These are phyloP conservation scores for Tulasnella sp. DNA, from an alignment of 768 basidiomycete genomes.

Conservation along the genomic window DNA sequence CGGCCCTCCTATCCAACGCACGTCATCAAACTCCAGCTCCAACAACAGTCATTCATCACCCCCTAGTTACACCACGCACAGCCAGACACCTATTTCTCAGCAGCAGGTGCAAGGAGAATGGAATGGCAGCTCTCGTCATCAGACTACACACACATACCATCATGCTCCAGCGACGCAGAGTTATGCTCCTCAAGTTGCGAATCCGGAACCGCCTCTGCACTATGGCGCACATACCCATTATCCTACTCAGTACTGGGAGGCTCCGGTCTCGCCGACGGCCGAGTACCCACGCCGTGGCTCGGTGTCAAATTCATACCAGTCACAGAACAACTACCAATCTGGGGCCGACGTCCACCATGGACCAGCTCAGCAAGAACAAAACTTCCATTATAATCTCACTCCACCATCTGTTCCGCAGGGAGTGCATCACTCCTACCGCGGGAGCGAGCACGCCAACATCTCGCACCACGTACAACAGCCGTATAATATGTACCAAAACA, in stretches of 20 bases:
- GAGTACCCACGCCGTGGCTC: not conserved
- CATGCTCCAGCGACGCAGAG: no score
- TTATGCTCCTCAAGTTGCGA: not conserved
- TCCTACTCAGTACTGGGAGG: not conserved
- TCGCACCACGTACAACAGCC: not conserved
- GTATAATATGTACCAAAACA: not conserved
- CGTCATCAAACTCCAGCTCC: not conserved
- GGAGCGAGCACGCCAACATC: not conserved
- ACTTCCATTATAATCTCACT: not conserved
- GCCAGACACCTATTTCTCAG: not conserved
- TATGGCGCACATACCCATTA: not conserved
- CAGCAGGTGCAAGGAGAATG: no score
- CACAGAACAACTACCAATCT: not conserved
- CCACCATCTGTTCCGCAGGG: not conserved
- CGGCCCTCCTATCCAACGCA: not conserved
- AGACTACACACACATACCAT: no score
- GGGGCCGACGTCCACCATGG: not conserved
- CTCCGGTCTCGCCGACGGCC: not conserved
- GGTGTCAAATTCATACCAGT: not conserved
- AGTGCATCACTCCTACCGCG: not conserved
- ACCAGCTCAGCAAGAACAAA: not conserved
- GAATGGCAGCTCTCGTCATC: no score
- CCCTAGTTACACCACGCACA: not conserved
- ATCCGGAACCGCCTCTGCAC: not conserved
- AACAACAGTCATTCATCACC: not conserved